Conservation (phyloP, 116 monocot genomes). For the Phalaenopsis hybrid region DNA sequence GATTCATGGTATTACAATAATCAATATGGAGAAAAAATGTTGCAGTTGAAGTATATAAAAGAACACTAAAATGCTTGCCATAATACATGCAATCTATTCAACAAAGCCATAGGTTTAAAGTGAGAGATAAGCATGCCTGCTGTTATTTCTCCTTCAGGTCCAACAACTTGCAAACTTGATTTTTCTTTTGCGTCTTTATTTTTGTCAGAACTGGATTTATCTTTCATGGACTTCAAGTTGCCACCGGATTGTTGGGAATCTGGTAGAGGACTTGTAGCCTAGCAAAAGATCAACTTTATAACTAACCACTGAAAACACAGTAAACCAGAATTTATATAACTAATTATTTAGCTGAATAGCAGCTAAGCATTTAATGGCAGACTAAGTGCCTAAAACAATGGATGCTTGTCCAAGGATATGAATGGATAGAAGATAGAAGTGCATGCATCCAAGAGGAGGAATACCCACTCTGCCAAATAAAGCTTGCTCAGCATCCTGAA, state of each 20-base stretch:
- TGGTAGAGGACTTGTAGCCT: conserved; percentile 80
- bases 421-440: not conserved
- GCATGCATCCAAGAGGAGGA: not conserved
- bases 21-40: not conserved
- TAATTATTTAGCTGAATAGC: not conserved
- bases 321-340: not conserved
- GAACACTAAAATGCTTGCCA: not conserved
- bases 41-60: not conserved
- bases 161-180: conserved; percentile 70
- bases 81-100: not conserved
- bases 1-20: not conserved
- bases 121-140: conserved; percentile 47
- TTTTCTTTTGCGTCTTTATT: conserved; percentile 88
- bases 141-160: conserved; percentile 83
- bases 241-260: conserved; percentile 61
- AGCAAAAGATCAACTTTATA: conserved; percentile 1
- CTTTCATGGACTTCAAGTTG: conserved; percentile 83
- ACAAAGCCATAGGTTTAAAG: not conserved
- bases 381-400: not conserved
- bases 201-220: conserved; percentile 55
- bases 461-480: conserved; percentile 58
- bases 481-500: conserved; percentile 67
- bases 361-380: not conserved
- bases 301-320: not conserved
- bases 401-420: not conserved